These are phyloP conservation scores for Exophiala viscosa DNA, from an alignment of 2,329 filamentous ascomycete species.

Conservation along the genomic window DNA sequence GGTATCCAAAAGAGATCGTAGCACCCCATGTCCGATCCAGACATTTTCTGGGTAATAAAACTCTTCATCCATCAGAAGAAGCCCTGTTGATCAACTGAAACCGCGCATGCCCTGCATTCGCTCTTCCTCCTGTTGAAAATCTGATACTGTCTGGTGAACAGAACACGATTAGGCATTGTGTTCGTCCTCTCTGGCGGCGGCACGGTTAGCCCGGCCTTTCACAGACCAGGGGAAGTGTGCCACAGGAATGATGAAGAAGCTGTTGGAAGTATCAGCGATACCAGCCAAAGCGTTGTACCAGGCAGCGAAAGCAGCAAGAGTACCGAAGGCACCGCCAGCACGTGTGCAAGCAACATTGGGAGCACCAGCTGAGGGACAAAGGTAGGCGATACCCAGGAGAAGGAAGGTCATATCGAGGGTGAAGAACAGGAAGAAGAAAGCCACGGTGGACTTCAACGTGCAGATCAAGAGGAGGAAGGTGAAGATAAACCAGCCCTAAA, in stretches of 20 bases:
- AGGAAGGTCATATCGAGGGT: slow-evolving; percentile 73
- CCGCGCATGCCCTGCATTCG: too few species aligned
- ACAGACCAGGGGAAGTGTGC: slow-evolving; percentile 94
- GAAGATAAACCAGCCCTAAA: slow-evolving; percentile 75
- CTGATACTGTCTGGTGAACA: neutral
- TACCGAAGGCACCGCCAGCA: slow-evolving; percentile 74
- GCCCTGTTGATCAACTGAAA: too few species aligned
- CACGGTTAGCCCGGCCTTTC: slow-evolving; percentile 61
- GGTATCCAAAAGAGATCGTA: slow-evolving; percentile 15
- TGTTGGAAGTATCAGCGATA: slow-evolving; percentile 66
- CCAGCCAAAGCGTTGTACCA: slow-evolving; percentile 86
- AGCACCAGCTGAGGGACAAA: slow-evolving; percentile 44
- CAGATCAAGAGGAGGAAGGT: slow-evolving; percentile 69
- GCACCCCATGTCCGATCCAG: slow-evolving; percentile 4
- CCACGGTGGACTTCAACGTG: slow-evolving; percentile 72
- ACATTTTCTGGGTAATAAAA: neutral
- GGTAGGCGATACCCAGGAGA: slow-evolving; percentile 63
- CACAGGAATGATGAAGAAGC: slow-evolving; percentile 91
- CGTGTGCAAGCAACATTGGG: slow-evolving; percentile 56
- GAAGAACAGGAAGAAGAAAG: slow-evolving; percentile 75
- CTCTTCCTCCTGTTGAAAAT: too few species aligned
- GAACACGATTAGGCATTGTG: slow-evolving; percentile 30
- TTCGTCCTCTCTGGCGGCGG: slow-evolving; percentile 46
- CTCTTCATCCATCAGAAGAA: neutral
- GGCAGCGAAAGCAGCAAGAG: slow-evolving; percentile 73